Base-by-base conservation (phyloP, 306 rosid species). In the Medicago truncatula region DNA sequence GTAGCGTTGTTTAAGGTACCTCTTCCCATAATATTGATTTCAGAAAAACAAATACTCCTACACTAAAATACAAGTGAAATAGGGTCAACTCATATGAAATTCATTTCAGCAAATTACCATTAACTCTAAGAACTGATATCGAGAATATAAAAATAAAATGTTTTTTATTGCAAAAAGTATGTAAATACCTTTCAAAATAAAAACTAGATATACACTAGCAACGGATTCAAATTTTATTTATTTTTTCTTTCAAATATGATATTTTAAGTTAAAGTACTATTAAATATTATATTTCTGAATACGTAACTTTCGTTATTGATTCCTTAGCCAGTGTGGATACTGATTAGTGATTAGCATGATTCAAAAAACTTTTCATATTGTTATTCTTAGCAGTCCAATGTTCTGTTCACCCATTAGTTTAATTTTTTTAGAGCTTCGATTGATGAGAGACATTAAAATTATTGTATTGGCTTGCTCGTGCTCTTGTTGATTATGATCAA, bases 381-480 rank as follows among this genome's bases (percentile, higher is more conserved):
- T 13, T 59, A 58, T 21, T 9, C 63, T 10, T 8, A 63, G 38
- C 16, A n/a, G 13, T 62, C 20, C 8, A 23, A 23, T n/a, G 25
- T 16, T 39, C 47, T n/a, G 25, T 16, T 39, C 9, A 63, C 25
- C 31, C 70, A 64, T 64, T 38, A 64, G 2, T 63, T 63, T 36
- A 63, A 64, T 16, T 46, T 5, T 40, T 73, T 9, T 23, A 18
- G 74, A 76, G 13, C 73, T 81, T 76, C 44, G 70, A 76, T 76
- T 70, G 70, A 63, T 70, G 65, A 81, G 44, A 40, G 54, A 12
- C 44, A 40, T 70, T 70, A 63, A 71, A 74, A 76, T 68, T 17
- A 76, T 76, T 60, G 80, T 34, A 70, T 75, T 74, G 80, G 73
- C 71, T 59, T 74, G 84, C 80, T 60, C 80, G 73, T 68, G 80